Conservation (phyloP, 495 filamentous ascomycete genomes). For the Annulohypoxylon bovei region DNA sequence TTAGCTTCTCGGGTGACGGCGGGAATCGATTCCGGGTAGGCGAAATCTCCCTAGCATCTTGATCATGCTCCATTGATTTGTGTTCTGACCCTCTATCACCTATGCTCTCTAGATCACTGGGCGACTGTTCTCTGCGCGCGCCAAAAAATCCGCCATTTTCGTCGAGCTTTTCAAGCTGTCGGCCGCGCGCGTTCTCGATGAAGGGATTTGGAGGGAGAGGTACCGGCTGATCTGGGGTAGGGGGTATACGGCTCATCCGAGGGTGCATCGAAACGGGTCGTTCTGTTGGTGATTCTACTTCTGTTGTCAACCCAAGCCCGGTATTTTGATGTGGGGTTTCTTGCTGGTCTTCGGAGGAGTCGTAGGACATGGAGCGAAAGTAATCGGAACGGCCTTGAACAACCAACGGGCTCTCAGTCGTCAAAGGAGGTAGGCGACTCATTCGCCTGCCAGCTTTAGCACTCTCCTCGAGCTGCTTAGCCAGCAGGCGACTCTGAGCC, state of each 20-base stretch:
- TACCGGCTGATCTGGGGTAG: slow-evolving; percentile 60
- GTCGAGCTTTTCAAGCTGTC: slow-evolving; percentile 44
- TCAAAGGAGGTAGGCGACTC: slow-evolving; percentile 84
- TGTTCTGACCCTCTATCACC: slow-evolving; percentile 10
- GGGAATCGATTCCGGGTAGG: slow-evolving; percentile 35
- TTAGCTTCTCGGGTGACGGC: slow-evolving; percentile 52
- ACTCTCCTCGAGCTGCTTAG: slow-evolving; percentile 85
- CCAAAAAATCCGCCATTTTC: slow-evolving; percentile 49
- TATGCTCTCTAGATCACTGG: slow-evolving; percentile 44
- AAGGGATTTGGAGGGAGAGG: slow-evolving; percentile 53
- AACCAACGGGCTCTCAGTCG: slow-evolving; percentile 75
- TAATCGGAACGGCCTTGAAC: slow-evolving; percentile 77
- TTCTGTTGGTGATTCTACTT: slow-evolving; percentile 62
- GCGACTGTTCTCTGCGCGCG: slow-evolving; percentile 57
- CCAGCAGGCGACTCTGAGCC: slow-evolving; percentile 84
- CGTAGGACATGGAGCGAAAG: slow-evolving; percentile 68
- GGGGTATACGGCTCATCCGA: slow-evolving; percentile 71
- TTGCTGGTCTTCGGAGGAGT: slow-evolving; percentile 54
- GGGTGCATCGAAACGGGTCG: slow-evolving; percentile 80
- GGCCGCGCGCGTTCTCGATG: slow-evolving; percentile 44
- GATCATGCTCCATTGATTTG: slow-evolving; percentile 8
- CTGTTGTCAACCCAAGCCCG: slow-evolving; percentile 61
- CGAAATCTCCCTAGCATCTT: slow-evolving; percentile 25
- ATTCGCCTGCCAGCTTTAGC: slow-evolving; percentile 74
- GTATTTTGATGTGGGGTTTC: slow-evolving; percentile 47